A percentile compares a stretch with the other conserved stretches of the same genome.
Conservation (phyloP, 2,329 filamentous ascomycete species). For the Thielaviopsis euricoi region DNA sequence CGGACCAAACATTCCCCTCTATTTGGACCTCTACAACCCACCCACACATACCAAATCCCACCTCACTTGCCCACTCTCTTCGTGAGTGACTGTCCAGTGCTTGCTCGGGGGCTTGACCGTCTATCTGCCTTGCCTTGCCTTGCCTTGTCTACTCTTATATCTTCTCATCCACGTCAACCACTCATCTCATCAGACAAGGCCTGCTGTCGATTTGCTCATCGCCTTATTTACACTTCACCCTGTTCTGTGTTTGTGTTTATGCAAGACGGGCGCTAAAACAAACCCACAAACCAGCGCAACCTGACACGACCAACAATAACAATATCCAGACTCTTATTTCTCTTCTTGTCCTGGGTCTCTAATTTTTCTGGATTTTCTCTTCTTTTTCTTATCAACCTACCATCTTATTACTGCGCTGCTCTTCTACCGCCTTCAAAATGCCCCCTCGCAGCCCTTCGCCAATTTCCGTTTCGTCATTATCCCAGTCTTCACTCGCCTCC, state of each 20-base stretch:
- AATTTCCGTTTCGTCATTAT: background rate
- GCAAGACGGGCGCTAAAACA: background rate
- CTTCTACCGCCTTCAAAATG: background rate
- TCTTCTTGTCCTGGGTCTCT: background rate
- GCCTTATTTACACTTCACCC: background rate
- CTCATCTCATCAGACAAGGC: too few relatives aligned
- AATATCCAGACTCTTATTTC: background rate
- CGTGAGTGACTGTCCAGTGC: background rate
- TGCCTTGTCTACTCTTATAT: too few relatives aligned
- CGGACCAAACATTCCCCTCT: background rate
- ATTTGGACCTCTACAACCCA: background rate
- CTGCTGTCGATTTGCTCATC: background rate
- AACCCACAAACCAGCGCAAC: background rate
- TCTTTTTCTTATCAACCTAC: background rate
- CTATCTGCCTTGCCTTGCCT: background rate
- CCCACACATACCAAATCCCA: too few relatives aligned
- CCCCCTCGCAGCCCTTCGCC: background rate
- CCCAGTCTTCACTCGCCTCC: conserved; percentile 3
- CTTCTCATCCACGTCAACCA: background rate
- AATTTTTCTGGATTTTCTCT: background rate
- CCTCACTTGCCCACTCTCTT: background rate
- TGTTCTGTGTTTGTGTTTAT: background rate
- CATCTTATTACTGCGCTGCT: background rate
- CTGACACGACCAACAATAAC: too few relatives aligned
- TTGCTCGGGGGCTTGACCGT: too few relatives aligned